These are phyloP conservation scores for Fraxinus xanthoxyloides DNA, from an alignment of 305 asterid genomes.

Conservation along the genomic window DNA sequence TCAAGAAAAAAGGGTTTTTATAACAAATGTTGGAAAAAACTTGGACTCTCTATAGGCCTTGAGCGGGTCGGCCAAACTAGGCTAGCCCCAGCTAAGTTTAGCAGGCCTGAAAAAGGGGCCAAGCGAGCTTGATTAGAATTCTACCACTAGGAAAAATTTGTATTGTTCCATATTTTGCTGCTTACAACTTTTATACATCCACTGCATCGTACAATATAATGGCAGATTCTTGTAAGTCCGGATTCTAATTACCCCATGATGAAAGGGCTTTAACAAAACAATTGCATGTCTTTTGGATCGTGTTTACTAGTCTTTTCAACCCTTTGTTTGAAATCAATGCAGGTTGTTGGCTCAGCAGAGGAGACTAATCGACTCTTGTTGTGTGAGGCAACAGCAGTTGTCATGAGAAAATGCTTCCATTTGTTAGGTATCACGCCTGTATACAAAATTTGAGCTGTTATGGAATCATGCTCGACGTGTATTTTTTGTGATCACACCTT, in stretches of 20 bases:
- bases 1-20: neutral
- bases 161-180: neutral
- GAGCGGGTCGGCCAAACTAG: neutral
- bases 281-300: neutral
- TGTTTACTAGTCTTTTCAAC: neutral
- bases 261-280: neutral
- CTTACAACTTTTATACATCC: neutral
- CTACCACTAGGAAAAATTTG: neutral
- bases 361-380: slow-evolving; percentile 79
- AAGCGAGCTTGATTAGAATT: neutral
- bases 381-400: slow-evolving; percentile 92
- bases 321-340: slow-evolving; percentile 1
- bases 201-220: neutral
- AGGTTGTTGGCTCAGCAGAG: slow-evolving; percentile 83
- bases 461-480: neutral
- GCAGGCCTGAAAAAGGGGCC: neutral
- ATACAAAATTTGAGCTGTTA: slow-evolving; percentile 54
- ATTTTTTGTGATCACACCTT: neutral
- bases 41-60: neutral
- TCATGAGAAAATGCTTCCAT: slow-evolving; percentile 84
- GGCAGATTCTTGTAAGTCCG: neutral
- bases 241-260: neutral
- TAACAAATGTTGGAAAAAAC: neutral
- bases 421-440: slow-evolving; percentile 87
- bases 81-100: neutral